Conservation (phyloP, 1,284 basidiomycete species). For the Phlebopus sp. region DNA sequence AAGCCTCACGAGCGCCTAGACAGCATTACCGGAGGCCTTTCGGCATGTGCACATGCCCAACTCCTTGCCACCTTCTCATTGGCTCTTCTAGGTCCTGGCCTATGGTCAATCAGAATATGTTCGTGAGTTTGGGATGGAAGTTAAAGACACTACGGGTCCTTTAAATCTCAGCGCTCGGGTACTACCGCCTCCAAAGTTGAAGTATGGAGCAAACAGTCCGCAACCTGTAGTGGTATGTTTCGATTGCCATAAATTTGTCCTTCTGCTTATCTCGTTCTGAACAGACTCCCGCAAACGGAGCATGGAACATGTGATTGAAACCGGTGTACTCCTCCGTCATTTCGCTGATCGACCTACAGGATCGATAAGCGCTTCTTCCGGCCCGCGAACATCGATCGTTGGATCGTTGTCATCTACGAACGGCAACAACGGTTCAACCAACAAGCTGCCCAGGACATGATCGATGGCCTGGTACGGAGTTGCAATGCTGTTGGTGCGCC, state of each 20-base stretch:
- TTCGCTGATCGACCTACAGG: conserved; percentile 35
- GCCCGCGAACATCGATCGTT: conserved; percentile 49
- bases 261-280: not conserved
- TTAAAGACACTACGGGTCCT: conserved; percentile 47
- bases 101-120: conserved; percentile 76
- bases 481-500: conserved; percentile 57
- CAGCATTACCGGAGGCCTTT: conserved; percentile 56
- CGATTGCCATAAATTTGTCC: not conserved
- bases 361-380: conserved; percentile 62
- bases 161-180: conserved; percentile 58
- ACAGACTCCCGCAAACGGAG: conserved; percentile 58
- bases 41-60: conserved; percentile 32
- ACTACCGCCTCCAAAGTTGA: conserved; percentile 56
- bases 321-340: not conserved
- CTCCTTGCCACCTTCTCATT: not conserved
- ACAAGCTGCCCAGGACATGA: conserved; percentile 45
- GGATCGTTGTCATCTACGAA: conserved; percentile 67
- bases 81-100: conserved; percentile 48
- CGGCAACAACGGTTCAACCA: conserved; percentile 49
- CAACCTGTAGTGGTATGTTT: conserved; percentile 52
- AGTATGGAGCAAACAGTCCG: conserved; percentile 53
- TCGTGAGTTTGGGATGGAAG: conserved; percentile 60
- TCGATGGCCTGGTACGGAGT: conserved; percentile 43
- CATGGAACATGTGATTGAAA: conserved; percentile 63
- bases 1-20: conserved; percentile 56